Percentiles rank a stretch among this genome's conserved stretches.
Conservation (phyloP, 1,284 basidiomycete species). For the Pseudozyma hubeiensis region DNA sequence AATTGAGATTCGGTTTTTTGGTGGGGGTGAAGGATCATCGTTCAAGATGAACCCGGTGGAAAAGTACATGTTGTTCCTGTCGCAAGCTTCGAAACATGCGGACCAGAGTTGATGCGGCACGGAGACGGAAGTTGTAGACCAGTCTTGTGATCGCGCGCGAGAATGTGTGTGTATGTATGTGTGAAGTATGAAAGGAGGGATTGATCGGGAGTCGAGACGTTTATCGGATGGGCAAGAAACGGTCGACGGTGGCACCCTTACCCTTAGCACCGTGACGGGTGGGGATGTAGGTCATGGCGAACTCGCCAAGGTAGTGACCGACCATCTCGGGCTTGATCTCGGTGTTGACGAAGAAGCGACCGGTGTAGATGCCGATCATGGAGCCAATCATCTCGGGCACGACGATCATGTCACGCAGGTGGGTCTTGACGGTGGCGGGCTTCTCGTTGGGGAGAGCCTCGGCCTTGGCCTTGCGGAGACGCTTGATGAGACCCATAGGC, state of each 20-base stretch:
- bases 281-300: conserved; percentile 87
- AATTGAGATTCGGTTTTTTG: conserved; percentile 38
- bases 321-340: conserved; percentile 99
- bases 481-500: conserved; percentile 99
- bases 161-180: conserved; percentile 1
- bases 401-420: conserved; percentile 99
- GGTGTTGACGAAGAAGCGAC: conserved; percentile 75
- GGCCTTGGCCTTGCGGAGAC: conserved; percentile 99
- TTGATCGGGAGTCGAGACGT: neutral
- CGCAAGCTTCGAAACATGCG: neutral
- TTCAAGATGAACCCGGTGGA: neutral
- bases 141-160: neutral
- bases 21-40: conserved; percentile 7
- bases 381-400: conserved; percentile 95
- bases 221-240: conserved; percentile 77
- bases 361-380: conserved; percentile 78
- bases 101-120: neutral
- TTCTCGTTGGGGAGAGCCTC: conserved; percentile 98
- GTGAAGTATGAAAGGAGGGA: neutral
- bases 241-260: conserved; percentile 86
- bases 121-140: conserved; percentile 12
- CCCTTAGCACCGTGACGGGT: conserved; percentile 99
- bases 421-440: conserved; percentile 97
- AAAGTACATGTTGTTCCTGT: conserved; percentile 23
- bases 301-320: conserved; percentile 94